phyloP scores from a whole-genome alignment of 2,329 filamentous ascomycete genomes.

The Amesomyces nigricolor region DNA sequence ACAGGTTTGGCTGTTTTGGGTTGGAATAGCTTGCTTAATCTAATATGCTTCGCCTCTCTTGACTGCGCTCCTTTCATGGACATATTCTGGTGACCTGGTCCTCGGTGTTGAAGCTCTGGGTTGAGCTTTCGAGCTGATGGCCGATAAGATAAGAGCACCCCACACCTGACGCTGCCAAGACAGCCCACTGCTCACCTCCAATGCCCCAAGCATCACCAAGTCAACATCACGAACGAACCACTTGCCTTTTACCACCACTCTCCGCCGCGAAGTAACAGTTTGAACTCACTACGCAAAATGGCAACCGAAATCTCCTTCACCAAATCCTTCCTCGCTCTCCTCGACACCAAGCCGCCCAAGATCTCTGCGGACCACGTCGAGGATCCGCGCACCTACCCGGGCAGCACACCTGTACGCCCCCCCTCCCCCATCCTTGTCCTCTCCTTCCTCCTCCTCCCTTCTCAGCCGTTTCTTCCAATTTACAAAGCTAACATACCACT shows the following conservation, averaged over 20 bases:
- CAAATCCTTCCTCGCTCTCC: conserved; percentile 70
- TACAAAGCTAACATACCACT: neutral
- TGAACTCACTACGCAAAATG: conserved; percentile 42
- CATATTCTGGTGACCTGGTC: neutral
- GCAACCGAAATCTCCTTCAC: conserved; percentile 74
- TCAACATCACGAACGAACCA: neutral
- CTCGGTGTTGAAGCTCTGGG: neutral
- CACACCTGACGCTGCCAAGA: neutral
- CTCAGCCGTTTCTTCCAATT: neutral
- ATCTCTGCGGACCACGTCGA: conserved; percentile 87
- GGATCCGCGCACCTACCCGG: conserved; percentile 71
- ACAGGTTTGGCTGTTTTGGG: neutral
- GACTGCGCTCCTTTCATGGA: neutral
- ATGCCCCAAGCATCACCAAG: neutral
- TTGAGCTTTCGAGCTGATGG: neutral
- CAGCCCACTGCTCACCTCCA: neutral
- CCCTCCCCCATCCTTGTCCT: neutral
- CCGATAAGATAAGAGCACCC: neutral
- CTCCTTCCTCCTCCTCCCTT: neutral
- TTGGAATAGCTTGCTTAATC: conserved; percentile 15
- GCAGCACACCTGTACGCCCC: conserved; percentile 64
- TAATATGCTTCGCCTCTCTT: conserved; percentile 14
- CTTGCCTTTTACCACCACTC: no score
- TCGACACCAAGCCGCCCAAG: conserved; percentile 75
- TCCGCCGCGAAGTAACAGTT: no score